A percentile compares a stretch with the other conserved stretches of the same genome.
Conservation (phyloP, 192 early-diverging fungal genomes). For the Dispira simplex region DNA sequence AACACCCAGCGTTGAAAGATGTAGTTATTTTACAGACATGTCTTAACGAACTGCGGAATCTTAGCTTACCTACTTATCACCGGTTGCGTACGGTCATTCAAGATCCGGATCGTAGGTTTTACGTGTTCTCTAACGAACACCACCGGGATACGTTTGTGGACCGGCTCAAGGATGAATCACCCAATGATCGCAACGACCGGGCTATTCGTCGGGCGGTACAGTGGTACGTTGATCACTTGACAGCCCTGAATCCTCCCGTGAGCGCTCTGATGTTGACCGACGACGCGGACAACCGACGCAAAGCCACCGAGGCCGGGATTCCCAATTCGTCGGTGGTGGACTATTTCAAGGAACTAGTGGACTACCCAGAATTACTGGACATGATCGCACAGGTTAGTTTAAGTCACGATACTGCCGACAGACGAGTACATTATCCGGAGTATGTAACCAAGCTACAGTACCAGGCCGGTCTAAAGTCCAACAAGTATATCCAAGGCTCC, state of each 20-base stretch:
- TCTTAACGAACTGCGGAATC: slow-evolving; percentile 75
- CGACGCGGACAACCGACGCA: slow-evolving; percentile 72
- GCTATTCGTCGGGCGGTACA: slow-evolving; percentile 73
- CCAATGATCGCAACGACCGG: slow-evolving; percentile 92
- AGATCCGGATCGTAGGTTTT: slow-evolving; percentile 64
- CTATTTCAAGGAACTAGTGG: slow-evolving; percentile 56
- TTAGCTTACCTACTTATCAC: slow-evolving; percentile 64
- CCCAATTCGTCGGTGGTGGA: slow-evolving; percentile 56
- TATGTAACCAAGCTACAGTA: slow-evolving; percentile 66
- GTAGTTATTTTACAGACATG: slow-evolving; percentile 92
- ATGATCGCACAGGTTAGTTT: slow-evolving; percentile 56
- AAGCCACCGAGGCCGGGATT: slow-evolving; percentile 46
- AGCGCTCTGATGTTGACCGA: slow-evolving; percentile 69
- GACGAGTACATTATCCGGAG: slow-evolving; percentile 37
- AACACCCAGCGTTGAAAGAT: slow-evolving; percentile 71
- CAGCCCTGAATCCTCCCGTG: slow-evolving; percentile 16
- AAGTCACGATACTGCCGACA: slow-evolving; percentile 21
- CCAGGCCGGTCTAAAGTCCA: slow-evolving; percentile 69
- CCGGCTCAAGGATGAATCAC: slow-evolving; percentile 57
- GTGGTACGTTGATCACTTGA: slow-evolving; percentile 74
- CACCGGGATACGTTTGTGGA: slow-evolving; percentile 82
- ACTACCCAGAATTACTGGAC: slow-evolving; percentile 77
- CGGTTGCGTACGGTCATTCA: slow-evolving; percentile 56
- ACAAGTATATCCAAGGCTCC: slow-evolving; percentile 63
- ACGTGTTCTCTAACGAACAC: slow-evolving; percentile 94